Base-by-base conservation (phyloP, 441 rosid genomes). In the Capsella rubella region DNA sequence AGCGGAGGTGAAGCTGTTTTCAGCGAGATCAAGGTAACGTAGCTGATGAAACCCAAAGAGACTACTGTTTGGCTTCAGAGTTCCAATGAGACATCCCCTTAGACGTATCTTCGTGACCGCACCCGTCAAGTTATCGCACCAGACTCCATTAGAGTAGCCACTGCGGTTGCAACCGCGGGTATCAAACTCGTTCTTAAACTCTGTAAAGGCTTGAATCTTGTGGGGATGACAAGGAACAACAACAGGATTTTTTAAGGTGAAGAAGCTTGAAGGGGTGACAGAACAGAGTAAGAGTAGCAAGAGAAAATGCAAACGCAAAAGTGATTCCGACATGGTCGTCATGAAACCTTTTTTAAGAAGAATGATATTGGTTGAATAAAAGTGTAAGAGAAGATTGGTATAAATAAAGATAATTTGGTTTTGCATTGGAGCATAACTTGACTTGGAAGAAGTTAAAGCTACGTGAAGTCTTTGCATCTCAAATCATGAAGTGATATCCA, bases 11-110 rank as follows among this genome's bases (percentile, higher is more conserved):
- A 72, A 42, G 56, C 52, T 10, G 35, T 72, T 72, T 28, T 0
- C 5, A 8, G n/a, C 3, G 32, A 72, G 69, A 43, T 31, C 4
- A 34, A 72, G 49, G 43, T 12, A 31, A 18, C 45, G 10, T 4
- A 72, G 69, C 3, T 29, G 62, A 12, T 40, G 51, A 42, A 72
- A 11, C 31, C 12, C 15, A 25, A 72, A 51, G 27, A 72, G 69
- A 49, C 18, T 43, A 43, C 64, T 63, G 13, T 32, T 64, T 16
- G 76, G 29, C 31, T 40, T 16, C 18, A 63, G 14, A 21, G 13
- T 18, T 62, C 76, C 70, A 34, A 8, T 8, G 8, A 52, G 15
- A 12, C 56, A 52, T 0, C 0, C 56, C 15, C 34, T 27, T 7
- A 52, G 34, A 1, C 2, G 56, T 52, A 52, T 15, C 56, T 2